A percentile compares a stretch with the other conserved stretches of the same genome.
phyloP scores from a whole-genome alignment of 2,329 filamentous ascomycete genomes.

The Aspergillus pseudoviridinutans region DNA sequence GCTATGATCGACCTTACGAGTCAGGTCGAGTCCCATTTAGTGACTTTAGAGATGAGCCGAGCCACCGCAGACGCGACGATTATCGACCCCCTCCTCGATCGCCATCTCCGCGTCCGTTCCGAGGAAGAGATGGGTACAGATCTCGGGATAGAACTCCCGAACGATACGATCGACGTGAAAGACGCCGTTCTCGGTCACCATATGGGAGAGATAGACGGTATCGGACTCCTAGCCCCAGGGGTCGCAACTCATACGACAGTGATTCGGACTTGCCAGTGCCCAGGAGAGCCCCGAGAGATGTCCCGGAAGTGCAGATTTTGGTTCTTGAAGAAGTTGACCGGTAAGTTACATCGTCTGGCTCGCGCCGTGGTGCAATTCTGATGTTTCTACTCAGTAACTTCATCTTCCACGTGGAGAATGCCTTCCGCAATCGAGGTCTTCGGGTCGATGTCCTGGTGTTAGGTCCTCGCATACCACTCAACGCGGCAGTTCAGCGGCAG shows the following conservation, averaged over 20 bases:
- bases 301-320: conserved; percentile 87
- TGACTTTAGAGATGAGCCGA: conserved; percentile 49
- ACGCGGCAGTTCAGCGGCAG: conserved; percentile 76
- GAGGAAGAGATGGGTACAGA: conserved; percentile 62
- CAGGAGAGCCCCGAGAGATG: conserved; percentile 65
- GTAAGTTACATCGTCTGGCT: conserved; percentile 25
- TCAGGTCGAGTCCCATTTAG: conserved; percentile 38
- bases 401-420: conserved; percentile 73
- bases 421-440: conserved; percentile 68
- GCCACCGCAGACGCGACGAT: conserved; percentile 55
- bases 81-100: conserved; percentile 58
- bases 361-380: conserved; percentile 9
- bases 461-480: conserved; percentile 69
- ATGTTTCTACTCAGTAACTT: conserved; percentile 58
- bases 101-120: conserved; percentile 56
- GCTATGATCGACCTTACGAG: conserved; percentile 42
- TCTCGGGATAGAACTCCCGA: conserved; percentile 44
- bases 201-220: conserved; percentile 59
- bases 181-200: conserved; percentile 68
- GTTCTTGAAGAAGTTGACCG: conserved; percentile 70
- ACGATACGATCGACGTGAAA: conserved; percentile 50
- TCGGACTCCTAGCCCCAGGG: conserved; percentile 66
- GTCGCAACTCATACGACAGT: conserved; percentile 51
- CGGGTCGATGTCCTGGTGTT: conserved; percentile 76
- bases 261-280: conserved; percentile 68